Conservation (phyloP, 805 yeast genomes). For the Middelhovenomyces tepae region DNA sequence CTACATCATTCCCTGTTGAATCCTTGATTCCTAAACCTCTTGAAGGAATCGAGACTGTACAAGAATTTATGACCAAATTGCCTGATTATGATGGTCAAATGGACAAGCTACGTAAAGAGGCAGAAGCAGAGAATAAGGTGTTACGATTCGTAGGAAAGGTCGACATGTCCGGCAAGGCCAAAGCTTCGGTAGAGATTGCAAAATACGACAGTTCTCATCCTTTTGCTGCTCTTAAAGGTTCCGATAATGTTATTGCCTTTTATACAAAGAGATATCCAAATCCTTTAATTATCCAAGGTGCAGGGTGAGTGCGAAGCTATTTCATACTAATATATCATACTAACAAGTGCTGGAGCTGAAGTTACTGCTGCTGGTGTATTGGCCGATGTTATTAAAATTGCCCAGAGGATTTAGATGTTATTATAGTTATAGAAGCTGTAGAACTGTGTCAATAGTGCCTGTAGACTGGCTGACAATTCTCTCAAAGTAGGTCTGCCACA, state of each 20-base stretch:
- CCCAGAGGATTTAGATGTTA: conserved; percentile 51
- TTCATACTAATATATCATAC: conserved; percentile 19
- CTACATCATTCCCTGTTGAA: conserved; percentile 89
- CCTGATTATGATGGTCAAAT: conserved; percentile 79
- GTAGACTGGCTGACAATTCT: too few species aligned
- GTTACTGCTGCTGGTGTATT: conserved; percentile 85
- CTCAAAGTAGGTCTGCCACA: too few species aligned
- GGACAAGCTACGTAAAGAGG: conserved; percentile 68
- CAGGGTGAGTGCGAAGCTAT: conserved; percentile 47
- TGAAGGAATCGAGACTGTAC: conserved; percentile 50
- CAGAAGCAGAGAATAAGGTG: conserved; percentile 76
- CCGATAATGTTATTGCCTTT: conserved; percentile 91
- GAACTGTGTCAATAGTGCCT: too few species aligned
- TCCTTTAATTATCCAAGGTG: conserved; percentile 95
- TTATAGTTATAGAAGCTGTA: background rate
- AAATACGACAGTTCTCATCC: conserved; percentile 87
- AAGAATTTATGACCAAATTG: conserved; percentile 69
- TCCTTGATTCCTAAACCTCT: conserved; percentile 84
- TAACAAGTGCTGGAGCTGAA: conserved; percentile 59
- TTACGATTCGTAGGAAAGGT: conserved; percentile 90
- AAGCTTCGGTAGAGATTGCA: conserved; percentile 79
- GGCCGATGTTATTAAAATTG: conserved; percentile 87
- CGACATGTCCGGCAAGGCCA: conserved; percentile 45
- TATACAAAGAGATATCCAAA: conserved; percentile 85
- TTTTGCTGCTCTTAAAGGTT: conserved; percentile 89